Evolutionary conservation across 1,284 basidiomycete genomes (phyloP), one percentile per base, ranked within the genome.

Genomic region (Sphagnurus paluster): DNA sequence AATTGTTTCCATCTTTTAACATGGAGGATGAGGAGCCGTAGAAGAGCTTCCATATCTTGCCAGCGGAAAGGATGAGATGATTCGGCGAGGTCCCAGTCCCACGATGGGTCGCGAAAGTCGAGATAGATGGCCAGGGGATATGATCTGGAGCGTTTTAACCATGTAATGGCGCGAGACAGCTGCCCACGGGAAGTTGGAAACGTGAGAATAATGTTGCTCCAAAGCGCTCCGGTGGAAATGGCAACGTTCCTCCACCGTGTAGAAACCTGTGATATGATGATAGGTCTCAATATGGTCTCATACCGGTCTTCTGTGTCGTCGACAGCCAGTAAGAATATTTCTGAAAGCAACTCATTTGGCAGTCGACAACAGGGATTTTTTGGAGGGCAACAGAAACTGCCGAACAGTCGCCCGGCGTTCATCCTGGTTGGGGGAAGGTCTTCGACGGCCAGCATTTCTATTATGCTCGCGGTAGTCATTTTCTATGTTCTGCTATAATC

Each of bases 61-160:
- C 61, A 60, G 13, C 61, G 57, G 47, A 79, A 75, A 3, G 42
- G 43, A 46, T 79, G 77, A 0, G 56, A 53, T 3, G 69, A 63
- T 52, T 76, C 73, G 5, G 41, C 23, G 16, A 47, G n/a, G 13
- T 73, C 61, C 71, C 74, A 77, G 50, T 76, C 64, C 79, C 78
- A 80, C 9, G 58, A 54, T 0, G 72, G 72, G 59, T 80, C 78
- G 11, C 78, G 74, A 49, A 79, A 66, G 54, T 82, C 79, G 51
- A 80, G 66, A 30, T 70, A 59, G 26, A 82, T 64, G 45, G 74
- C 64, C 29, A 82, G 63, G 0, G 76, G 70, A 42, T 63, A 60
- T 10, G 54, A 48, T 20, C 63, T 62, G 11, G 79, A 80, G n/a
- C 76, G 68, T 13, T 52, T 44, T 5, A 80, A 56, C 56, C 65